Conservation (phyloP, 1,139 yeast species). For the Pichia terricola region DNA sequence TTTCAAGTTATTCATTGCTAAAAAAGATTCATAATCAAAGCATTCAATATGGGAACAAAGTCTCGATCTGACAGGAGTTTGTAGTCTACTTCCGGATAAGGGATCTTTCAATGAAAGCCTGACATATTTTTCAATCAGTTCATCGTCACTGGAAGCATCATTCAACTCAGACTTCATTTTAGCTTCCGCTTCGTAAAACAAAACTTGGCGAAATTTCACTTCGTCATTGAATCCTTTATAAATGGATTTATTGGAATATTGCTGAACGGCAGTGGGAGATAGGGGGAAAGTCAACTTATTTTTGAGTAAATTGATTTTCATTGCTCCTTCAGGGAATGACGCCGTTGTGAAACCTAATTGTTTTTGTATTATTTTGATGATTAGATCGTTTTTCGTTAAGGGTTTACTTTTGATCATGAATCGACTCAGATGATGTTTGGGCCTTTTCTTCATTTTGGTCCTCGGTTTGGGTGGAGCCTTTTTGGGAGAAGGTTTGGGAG, state of each 20-base stretch:
- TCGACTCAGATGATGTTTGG: conserved; percentile 6
- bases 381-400: background rate
- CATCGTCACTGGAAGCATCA: too few species aligned
- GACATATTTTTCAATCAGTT: conserved; percentile 19
- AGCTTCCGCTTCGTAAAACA: background rate
- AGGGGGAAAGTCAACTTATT: background rate
- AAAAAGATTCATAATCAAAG: conserved; percentile 23
- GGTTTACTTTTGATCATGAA: conserved; percentile 1
- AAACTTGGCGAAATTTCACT: background rate
- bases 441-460: conserved; percentile 3
- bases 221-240: background rate
- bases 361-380: background rate
- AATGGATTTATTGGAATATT: background rate
- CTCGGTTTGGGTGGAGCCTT: background rate
- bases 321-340: background rate
- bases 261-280: background rate
- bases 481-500: background rate
- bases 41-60: conserved; percentile 26
- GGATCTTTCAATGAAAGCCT: conserved; percentile 23
- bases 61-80: conserved; percentile 20
- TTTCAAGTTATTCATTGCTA: conserved; percentile 19
- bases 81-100: conserved; percentile 19
- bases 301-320: background rate
- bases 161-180: conserved; percentile 6
- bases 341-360: background rate